Evolutionary conservation across 352 stramenopile species (phyloP), one percentile per base, ranked within the genome.

Genomic region (Pelagophyceae sp.): DNA sequence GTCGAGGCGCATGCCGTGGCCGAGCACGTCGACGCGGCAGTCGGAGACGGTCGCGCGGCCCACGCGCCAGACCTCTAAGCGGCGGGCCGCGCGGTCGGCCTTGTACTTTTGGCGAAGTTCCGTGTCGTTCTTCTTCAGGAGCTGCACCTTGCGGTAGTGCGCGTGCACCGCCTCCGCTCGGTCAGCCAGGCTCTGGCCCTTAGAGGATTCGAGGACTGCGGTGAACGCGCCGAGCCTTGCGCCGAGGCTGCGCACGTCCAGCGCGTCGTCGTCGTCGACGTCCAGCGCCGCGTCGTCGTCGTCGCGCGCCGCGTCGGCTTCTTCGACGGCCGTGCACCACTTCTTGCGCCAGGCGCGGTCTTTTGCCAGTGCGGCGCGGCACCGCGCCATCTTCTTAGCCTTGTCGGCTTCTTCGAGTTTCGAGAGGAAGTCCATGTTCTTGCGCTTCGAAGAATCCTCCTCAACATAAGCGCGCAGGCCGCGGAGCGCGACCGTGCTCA

Each of bases 51-150:
- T 63, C 15, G 29, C 25, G 15, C 29, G 20, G 54, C 54, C 54
- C 15, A 63, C 54, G 54, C 11, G 11, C 15, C 20, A 31, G 15
- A 29, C 2, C 15, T 63, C 54, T n/a, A n/a, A n/a, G n/a, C n/a
- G n/a, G n/a, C n/a, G n/a, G n/a, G n/a, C n/a, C n/a, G n/a, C n/a
- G n/a, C n/a, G n/a, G n/a, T n/a, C n/a, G n/a, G n/a, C n/a, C n/a
- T n/a, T n/a, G n/a, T n/a, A n/a, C n/a, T n/a, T n/a, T n/a, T n/a
- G n/a, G n/a, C n/a, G n/a, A n/a, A n/a, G n/a, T n/a, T n/a, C n/a
- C n/a, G n/a, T n/a, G n/a, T 65, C 29, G 15, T 65, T 65, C 58
- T 65, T 65, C 58, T 65, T 65, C 20, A 27, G 6, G 58, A 65
- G 17, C 58, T 65, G 3, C 15, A 27, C 20, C 58, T 65, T 65